Conservation (phyloP, 129 eudicot genomes). For the Dittrichia graveolens region DNA sequence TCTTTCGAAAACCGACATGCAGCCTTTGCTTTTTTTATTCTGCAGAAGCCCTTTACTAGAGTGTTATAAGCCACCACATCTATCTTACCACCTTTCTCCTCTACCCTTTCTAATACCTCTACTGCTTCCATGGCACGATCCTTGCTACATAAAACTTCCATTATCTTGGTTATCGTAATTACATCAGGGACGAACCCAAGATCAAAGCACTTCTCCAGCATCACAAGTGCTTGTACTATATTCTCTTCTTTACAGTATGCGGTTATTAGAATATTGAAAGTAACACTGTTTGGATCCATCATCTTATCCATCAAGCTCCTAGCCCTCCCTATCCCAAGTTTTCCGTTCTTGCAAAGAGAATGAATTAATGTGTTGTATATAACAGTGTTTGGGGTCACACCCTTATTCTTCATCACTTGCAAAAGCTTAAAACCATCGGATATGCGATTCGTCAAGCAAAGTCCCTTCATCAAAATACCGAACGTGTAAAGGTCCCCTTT, state of each 20-base stretch:
- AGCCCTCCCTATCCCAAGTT: conserved; percentile 87
- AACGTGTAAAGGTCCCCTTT: conserved; percentile 79
- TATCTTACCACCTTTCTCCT: conserved; percentile 63
- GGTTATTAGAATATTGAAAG: conserved; percentile 71
- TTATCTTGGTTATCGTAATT: conserved; percentile 62
- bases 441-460: conserved; percentile 90
- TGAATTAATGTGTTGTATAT: conserved; percentile 76
- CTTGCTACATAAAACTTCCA: conserved; percentile 52
- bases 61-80: conserved; percentile 88
- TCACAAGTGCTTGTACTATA: conserved; percentile 80
- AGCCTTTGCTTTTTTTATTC: conserved; percentile 60
- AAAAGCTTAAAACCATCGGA: conserved; percentile 85
- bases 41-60: conserved; percentile 67
- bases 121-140: conserved; percentile 73
- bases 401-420: conserved; percentile 66
- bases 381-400: conserved; percentile 53
- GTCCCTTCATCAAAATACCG: conserved; percentile 90
- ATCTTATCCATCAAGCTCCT: conserved; percentile 85
- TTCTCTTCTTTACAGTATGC: conserved; percentile 70
- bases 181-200: conserved; percentile 76
- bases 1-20: conserved; percentile 57
- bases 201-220: conserved; percentile 72
- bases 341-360: conserved; percentile 86
- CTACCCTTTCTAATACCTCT: conserved; percentile 67
- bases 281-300: conserved; percentile 55